Evolutionary conservation across 2,329 filamentous ascomycete species (phyloP), one percentile per base, ranked within the genome.

Genomic region (Paramyrothecium sp.): DNA sequence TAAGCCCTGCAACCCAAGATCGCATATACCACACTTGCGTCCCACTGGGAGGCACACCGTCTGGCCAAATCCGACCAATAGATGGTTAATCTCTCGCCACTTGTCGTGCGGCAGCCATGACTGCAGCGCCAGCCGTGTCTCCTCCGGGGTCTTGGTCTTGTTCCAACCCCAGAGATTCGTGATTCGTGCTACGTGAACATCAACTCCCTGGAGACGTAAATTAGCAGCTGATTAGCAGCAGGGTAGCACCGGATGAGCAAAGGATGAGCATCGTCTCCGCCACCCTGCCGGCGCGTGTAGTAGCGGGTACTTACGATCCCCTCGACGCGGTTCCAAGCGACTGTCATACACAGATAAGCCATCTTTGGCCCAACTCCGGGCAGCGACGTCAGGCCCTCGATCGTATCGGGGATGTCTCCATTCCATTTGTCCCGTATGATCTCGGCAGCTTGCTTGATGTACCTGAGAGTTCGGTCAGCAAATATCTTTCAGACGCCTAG

Each of bases 121-220:
- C 76, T 97, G 85, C 58, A 97, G 78, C 34, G 86, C 85, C 55
- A 81, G 75, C 48, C 93, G 81, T 30, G 93, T 96, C 70, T 91
- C 89, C 76, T 97, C 93, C 0, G 93, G 93, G 13, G 79, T 89
- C 65, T 86, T 88, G 2, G 89, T 94, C 71, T 85, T 86, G 71
- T 96, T 86, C 93, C 93, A 97, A 3, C 91, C 90, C 92, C 92
- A 97, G 26, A 96, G 79, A 75, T 97, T 97, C 54, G 92, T 94
- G 73, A 97, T 96, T 56, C 93, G 89, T 75, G 97, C 93, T 3
- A 97, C 93, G 73, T 97, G 93, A 5, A 97, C 92, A 71, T 97
- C 93, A 52, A 97, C 93, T 23, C 93, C 93, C 13, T 16, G n/a
- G n/a, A 44, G 38, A 44, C 13, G n/a, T 16, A 7, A 19, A 44